phyloP scores from a whole-genome alignment of 345 rosid genomes.

The Heritiera fomes region DNA sequence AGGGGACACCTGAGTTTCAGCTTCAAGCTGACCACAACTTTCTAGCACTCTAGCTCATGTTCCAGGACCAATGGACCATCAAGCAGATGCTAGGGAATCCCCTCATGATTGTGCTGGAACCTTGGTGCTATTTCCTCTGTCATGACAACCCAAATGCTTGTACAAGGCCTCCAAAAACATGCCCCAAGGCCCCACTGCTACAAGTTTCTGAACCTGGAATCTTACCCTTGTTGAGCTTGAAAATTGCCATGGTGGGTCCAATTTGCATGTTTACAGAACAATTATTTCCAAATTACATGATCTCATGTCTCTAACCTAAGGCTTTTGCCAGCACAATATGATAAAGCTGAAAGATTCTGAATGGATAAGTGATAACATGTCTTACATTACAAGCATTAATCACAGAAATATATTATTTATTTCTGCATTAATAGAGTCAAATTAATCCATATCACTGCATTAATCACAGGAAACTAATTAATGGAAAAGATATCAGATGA shows the following conservation, averaged over 20 bases:
- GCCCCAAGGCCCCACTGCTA: background rate
- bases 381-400: background rate
- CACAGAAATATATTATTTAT: background rate
- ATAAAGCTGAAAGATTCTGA: slow-evolving; percentile 4
- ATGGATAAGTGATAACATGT: background rate
- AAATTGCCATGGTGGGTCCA: background rate
- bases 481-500: background rate
- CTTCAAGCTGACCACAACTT: background rate
- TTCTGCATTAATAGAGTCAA: background rate
- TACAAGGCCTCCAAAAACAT: background rate
- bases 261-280: background rate
- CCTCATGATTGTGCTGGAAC: background rate
- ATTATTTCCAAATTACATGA: background rate
- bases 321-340: background rate
- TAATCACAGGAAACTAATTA: background rate
- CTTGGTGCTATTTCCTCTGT: background rate
- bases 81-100: background rate
- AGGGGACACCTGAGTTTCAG: background rate
- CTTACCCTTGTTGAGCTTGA: background rate
- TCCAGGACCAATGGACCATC: background rate
- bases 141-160: background rate
- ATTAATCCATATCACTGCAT: background rate
- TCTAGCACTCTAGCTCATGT: background rate
- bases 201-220: background rate
- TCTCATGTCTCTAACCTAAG: background rate